Conservation (phyloP, 768 basidiomycete genomes). For the Lyophyllum semitale region DNA sequence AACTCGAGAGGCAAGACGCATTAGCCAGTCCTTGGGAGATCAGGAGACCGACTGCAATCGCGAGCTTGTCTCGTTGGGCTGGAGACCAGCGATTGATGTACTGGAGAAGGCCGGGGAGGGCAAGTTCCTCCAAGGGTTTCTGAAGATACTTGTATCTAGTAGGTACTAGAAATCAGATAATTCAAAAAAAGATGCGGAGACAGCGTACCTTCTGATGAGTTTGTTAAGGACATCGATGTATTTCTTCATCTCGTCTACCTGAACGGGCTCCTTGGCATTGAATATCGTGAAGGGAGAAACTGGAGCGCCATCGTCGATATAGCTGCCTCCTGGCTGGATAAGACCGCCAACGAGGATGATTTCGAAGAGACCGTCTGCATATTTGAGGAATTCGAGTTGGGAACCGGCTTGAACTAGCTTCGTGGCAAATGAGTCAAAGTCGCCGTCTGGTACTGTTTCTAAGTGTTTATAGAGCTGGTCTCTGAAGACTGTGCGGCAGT, state of each 20-base stretch:
- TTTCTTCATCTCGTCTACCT: conserved; percentile 86
- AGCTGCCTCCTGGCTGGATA: conserved; percentile 92
- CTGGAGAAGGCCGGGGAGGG: conserved; percentile 84
- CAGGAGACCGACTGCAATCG: conserved; percentile 78
- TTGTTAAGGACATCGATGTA: conserved; percentile 95
- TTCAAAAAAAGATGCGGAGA: neutral
- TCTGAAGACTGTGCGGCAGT: conserved; percentile 68
- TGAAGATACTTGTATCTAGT: conserved; percentile 98
- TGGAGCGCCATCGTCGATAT: conserved; percentile 85
- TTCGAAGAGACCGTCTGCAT: conserved; percentile 96
- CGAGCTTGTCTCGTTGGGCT: conserved; percentile 79
- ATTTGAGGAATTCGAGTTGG: conserved; percentile 94
- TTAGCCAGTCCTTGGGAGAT: conserved; percentile 82
- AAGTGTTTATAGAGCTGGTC: conserved; percentile 92
- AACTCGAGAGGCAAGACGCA: conserved; percentile 73
- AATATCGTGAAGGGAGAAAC: conserved; percentile 88
- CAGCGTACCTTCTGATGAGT: conserved; percentile 82
- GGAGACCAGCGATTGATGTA: conserved; percentile 85
- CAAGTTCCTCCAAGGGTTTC: conserved; percentile 87
- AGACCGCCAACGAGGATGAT: conserved; percentile 94
- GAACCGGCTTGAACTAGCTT: conserved; percentile 92
- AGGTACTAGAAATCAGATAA: conserved; percentile 12
- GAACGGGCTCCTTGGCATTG: conserved; percentile 75
- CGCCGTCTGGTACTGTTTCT: conserved; percentile 75
- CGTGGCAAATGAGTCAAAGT: conserved; percentile 80